Conservation (phyloP, 129 eudicot genomes). For the Saussurea involucrata region DNA sequence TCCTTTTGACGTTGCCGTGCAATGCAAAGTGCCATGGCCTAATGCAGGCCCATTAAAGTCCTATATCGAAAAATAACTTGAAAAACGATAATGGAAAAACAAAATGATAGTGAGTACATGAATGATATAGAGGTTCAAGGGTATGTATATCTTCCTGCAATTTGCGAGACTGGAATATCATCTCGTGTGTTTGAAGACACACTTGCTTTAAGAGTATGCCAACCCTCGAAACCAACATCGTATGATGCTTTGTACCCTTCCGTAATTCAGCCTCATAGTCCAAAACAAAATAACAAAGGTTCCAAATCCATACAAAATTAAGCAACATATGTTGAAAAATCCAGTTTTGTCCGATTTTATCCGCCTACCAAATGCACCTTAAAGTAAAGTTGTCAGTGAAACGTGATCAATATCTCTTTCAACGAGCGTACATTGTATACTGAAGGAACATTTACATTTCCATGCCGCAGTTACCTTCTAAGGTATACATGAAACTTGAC, state of each 20-base stretch:
- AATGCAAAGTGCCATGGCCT: constrained; percentile 69
- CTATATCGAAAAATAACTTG: constrained; percentile 20
- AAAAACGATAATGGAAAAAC: not conserved
- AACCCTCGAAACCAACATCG: constrained; percentile 34
- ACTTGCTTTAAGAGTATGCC: constrained; percentile 45
- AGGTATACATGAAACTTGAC: too few relatives aligned
- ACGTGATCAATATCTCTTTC: constrained; percentile 41
- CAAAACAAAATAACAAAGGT: constrained; percentile 60
- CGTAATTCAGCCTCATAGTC: constrained; percentile 61
- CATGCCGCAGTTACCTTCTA: constrained; percentile 54
- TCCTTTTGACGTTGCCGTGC: constrained; percentile 50
- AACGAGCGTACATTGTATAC: constrained; percentile 55
- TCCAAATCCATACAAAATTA: constrained; percentile 29
- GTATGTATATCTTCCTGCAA: not conserved
- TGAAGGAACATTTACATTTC: constrained; percentile 43
- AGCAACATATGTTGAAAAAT: not conserved
- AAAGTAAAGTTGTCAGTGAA: not conserved
- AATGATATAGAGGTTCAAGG: not conserved
- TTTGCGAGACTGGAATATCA: not conserved
- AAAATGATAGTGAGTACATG: not conserved
- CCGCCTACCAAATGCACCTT: too few relatives aligned
- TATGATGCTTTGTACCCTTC: constrained; percentile 50
- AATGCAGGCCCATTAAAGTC: constrained; percentile 58
- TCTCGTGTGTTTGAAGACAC: constrained; percentile 29
- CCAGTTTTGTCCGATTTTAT: not conserved